Percentiles rank a stretch among this genome's conserved stretches.
Evolutionary conservation across 768 basidiomycete species (phyloP).

Genomic region (Trametopsis cervina): DNA sequence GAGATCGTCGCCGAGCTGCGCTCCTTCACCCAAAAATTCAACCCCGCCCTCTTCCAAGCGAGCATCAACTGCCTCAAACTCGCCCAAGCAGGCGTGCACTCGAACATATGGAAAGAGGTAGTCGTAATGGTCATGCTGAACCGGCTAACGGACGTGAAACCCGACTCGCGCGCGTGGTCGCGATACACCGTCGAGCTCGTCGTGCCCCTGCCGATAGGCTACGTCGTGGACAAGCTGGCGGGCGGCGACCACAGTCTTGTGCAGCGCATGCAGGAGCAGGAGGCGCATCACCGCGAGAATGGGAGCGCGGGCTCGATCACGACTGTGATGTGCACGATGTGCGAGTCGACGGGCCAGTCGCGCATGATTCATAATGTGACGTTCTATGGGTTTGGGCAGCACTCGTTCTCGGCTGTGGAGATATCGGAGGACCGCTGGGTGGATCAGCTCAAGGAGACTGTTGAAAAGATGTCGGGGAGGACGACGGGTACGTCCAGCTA

Average conservation of each 20-base stretch:
- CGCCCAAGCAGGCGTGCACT: not conserved
- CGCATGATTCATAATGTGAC: constrained; percentile 8
- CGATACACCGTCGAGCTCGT: constrained; percentile 6
- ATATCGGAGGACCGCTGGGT: constrained; percentile 11
- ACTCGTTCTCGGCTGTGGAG: constrained; percentile 8
- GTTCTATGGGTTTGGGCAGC: constrained; percentile 11
- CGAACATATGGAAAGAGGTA: constrained; percentile 2
- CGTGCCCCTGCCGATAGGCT: constrained; percentile 1
- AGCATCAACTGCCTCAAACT: constrained; percentile 11
- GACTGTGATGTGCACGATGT: constrained; percentile 1
- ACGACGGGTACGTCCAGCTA: not conserved
- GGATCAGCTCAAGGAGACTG: constrained; percentile 11
- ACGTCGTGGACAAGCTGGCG: not conserved
- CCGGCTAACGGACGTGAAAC: not conserved
- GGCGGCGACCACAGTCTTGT: not conserved
- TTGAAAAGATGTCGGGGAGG: constrained; percentile 12
- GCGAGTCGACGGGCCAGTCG: not conserved
- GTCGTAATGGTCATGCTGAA: constrained; percentile 7
- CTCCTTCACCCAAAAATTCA: constrained; percentile 13
- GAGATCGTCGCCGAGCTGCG: constrained; percentile 9
- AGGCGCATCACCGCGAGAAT: constrained; percentile 6
- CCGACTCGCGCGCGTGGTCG: constrained; percentile 9
- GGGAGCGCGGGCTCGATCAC: constrained; percentile 12
- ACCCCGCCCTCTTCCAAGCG: constrained; percentile 13
- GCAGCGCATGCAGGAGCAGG: constrained; percentile 6